These are phyloP conservation scores for Malus fusca DNA, from an alignment of 306 rosid species.

Conservation along the genomic window DNA sequence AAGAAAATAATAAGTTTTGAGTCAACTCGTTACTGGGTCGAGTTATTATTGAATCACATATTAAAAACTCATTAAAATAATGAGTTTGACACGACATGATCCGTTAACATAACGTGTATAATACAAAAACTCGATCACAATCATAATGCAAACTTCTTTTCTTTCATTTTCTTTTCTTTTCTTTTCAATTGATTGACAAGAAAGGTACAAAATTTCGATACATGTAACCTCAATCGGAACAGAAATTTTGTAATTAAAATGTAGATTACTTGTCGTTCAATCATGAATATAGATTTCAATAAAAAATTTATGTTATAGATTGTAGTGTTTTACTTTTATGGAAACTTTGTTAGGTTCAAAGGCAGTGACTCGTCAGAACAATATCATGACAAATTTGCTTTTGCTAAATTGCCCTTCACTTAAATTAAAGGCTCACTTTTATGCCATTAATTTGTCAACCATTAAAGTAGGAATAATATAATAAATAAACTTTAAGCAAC, in stretches of 20 bases:
- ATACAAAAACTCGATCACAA: no score
- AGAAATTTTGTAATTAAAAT: slow-evolving; percentile 13
- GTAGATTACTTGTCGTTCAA: not conserved
- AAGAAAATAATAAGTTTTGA: no score
- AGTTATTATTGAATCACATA: no score
- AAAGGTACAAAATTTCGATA: not conserved
- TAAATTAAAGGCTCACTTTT: not conserved
- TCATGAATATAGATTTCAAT: not conserved
- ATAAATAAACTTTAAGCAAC: no score
- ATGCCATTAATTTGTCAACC: not conserved
- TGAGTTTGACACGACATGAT: no score
- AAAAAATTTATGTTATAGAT: not conserved
- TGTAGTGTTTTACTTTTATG: not conserved
- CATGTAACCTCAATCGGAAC: not conserved
- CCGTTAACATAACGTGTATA: no score
- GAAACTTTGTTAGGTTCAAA: not conserved
- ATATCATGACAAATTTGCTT: not conserved
- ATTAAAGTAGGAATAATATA: no score
- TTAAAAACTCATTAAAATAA: no score
- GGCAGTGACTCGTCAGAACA: not conserved
- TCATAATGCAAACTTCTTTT: not conserved
- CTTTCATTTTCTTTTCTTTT: not conserved
- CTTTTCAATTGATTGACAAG: not conserved
- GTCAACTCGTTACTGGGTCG: no score
- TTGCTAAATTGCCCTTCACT: not conserved